Conservation (phyloP, 2,329 filamentous ascomycete species). For the Endothia cerciana region DNA sequence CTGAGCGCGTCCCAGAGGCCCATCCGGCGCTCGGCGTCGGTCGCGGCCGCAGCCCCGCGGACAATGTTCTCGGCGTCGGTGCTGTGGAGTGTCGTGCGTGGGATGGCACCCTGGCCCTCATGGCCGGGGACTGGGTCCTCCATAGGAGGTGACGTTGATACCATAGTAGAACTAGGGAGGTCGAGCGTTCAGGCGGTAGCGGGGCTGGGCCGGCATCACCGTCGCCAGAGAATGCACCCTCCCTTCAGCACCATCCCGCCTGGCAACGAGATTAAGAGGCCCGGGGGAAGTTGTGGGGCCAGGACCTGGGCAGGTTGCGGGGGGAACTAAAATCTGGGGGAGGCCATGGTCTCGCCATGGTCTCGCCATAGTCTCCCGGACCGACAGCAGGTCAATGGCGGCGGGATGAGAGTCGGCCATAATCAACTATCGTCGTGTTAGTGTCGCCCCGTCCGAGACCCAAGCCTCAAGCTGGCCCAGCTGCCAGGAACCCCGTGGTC, state of each 20-base stretch:
- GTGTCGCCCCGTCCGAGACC: neutral
- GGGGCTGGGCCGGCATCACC: neutral
- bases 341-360: too few relatives aligned
- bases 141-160: neutral
- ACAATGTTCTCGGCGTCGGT: neutral
- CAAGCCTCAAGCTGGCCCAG: neutral
- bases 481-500: too few relatives aligned
- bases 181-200: neutral
- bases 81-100: neutral
- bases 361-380: neutral
- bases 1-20: constrained; percentile 58
- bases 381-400: neutral
- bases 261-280: neutral
- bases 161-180: too few relatives aligned
- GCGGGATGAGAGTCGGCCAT: neutral
- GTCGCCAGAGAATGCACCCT: neutral
- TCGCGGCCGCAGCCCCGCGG: constrained; percentile 38
- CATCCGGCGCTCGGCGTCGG: constrained; percentile 59
- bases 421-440: neutral
- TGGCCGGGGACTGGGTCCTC: neutral
- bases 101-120: neutral
- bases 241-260: neutral
- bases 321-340: neutral
- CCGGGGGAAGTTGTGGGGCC: neutral
- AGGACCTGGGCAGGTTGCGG: neutral